Evolutionary conservation across 2,329 filamentous ascomycete genomes (phyloP), one percentile per base, ranked within the genome.

Genomic region (Neocatenulostroma microsporum): DNA sequence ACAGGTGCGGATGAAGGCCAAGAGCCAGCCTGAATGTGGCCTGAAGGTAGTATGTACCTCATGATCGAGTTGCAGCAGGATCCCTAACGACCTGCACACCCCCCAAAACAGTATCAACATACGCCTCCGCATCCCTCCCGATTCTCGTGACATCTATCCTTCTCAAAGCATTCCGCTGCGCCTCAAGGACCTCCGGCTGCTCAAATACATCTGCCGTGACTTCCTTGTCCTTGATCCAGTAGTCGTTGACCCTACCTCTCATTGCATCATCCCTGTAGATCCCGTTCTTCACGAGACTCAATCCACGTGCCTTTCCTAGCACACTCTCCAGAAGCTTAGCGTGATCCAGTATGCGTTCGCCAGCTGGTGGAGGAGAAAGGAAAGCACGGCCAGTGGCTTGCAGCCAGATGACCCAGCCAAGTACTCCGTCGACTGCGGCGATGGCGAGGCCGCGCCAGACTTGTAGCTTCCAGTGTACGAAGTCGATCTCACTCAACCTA

Each of bases 341-440:
- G 2, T 63, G 57, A 40, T 66, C 60, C 48, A 85, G 80, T 27
- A 93, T 62, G 42, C 84, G 76, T 56, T 84, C 78, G 1, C 78
- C 73, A 0, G 78, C 60, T 0, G 72, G 67, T 0, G 75, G 72
- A 11, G 78, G 74, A 30, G 69, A 66, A 15, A 77, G 73, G 47
- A 93, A 84, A 41, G 83, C 81, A 14, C 87, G 78, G 54, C 88
- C 82, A 4, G 91, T 95, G 12, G 78, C 76, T 3, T 82, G 80
- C 3, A 91, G 68, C 63, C 80, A 95, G 24, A 95, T 66, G 3
- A 82, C 59, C 35, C 66, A 70, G 0, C 77, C 84, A 0, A 91
- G 61, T 1, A 69, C 38, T 0, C 61, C 69, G 55, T 96, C 80
- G 15, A 86, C 68, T 0, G 68, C 47, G 0, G 78, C 79, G 3